phyloP scores from a whole-genome alignment of 2,329 filamentous ascomycete genomes.

The Hypoxylon sp. region DNA sequence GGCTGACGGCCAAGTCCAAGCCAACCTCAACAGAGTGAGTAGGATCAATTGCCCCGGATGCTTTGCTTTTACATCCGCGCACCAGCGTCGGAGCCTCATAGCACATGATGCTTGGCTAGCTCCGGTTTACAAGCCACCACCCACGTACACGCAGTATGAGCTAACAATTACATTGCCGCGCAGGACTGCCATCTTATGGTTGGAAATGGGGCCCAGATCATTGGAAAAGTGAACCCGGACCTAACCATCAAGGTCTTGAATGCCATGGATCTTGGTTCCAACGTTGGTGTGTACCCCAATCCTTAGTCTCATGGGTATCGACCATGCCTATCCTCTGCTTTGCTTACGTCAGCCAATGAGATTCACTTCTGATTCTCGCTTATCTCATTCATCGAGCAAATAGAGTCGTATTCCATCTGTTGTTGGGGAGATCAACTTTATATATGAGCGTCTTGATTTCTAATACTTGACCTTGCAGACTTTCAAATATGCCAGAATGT shows the following conservation, averaged over 20 bases:
- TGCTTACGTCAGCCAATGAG: not conserved
- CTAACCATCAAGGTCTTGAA: conserved; percentile 79
- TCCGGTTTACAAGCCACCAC: not conserved
- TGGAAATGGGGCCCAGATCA: conserved; percentile 80
- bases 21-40: conserved; percentile 80
- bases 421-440: not conserved
- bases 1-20: conserved; percentile 81
- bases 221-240: conserved; percentile 84
- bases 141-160: conserved; percentile 1
- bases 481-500: conserved; percentile 82
- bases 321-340: not conserved
- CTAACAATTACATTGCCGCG: conserved; percentile 15
- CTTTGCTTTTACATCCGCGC: not conserved
- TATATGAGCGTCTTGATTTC: conserved; percentile 5
- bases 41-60: not conserved
- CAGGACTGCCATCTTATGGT: conserved; percentile 80
- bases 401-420: not conserved
- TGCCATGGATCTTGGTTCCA: conserved; percentile 77
- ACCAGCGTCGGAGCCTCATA: not conserved
- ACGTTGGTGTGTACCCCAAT: conserved; percentile 72
- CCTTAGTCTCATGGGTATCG: not conserved
- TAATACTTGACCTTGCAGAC: conserved; percentile 67
- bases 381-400: not conserved
- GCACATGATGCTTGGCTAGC: not conserved
- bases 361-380: not conserved